Base-by-base conservation (phyloP, 192 early-diverging fungal species). In the Coemansia sp. region DNA sequence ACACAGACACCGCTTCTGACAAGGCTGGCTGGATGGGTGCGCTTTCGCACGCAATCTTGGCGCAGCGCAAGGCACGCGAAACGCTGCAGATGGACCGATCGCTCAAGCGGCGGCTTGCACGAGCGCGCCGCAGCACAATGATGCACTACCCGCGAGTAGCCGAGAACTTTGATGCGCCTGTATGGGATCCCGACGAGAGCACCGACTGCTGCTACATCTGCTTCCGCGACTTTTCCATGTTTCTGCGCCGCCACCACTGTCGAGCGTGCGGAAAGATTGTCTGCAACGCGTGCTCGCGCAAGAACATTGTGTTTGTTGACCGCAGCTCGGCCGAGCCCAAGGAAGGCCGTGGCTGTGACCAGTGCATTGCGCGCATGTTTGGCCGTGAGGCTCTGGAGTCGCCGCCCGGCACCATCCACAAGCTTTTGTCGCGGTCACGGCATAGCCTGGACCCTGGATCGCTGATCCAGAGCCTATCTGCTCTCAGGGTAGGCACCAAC, bases 221-320 rank as follows among this genome's bases (percentile, higher is more conserved):
- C 70, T 70, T 72, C 35, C 83, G 87, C 45, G 86, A 82, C 17
- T 93, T 93, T 67, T 83, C 84, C 2, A 52, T 92, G 38, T 86
- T 90, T 35, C 59, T 83, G 59, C 84, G 91, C 3, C 87, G 86
- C 66, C 90, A 92, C 69, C 90, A 93, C 64, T 91, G 90, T 67
- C 84, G 92, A 22, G 85, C 85, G 1, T 93, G 92, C 65, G 92
- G 92, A 19, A 87, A 87, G 60, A 82, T 93, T 19, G 90, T 91
- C n/a, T 93, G 92, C 73, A 85, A 88, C 63, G 62, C 73, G 29
- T 89, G 88, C 59, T 89, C 88, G 39, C 77, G 85, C 60, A 80
- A 86, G n/a, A 87, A 80, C 81, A 82, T 66, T 39, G 54, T 82
- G 41, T 77, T 73, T 67, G 72, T 75, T 2, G 76, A 62, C 5